Evolutionary conservation across 768 basidiomycete species (phyloP), one percentile per base, ranked within the genome.

Genomic region (Chalciporus pseudorubinellus): DNA sequence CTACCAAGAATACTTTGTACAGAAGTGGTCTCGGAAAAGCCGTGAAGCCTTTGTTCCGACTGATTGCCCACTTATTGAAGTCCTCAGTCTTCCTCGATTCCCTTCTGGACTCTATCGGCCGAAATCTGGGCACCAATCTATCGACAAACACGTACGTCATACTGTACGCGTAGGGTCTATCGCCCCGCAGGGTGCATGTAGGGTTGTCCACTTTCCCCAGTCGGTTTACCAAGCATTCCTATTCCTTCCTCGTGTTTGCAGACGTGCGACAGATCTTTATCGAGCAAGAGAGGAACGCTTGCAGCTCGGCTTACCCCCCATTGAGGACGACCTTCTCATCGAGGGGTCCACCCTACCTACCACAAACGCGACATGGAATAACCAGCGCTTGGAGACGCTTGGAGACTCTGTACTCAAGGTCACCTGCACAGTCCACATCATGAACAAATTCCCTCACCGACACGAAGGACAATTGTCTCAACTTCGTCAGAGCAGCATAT

Each of bases 331-430:
- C 36, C 72, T 81, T 7, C 74, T 92, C 40, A 74, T 84, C 2
- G 85, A 92, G 62, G 89, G 89, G 6, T 76, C 89, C 20, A 92
- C 89, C 1, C 71, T 92, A 11, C 93, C 92, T 1, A 75, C 76
- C 31, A 77, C 85, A 6, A 63, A 62, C 29, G 77, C 81, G 7
- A 77, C 79, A 9, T 91, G 81, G 70, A 89, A 78, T 67, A 95
- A 94, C 56, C 90, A 95, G 60, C 82, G 89, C 1, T 66, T 95
- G 49, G 93, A 95, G 66, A 93, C 91, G 0, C 73, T 95, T 7
- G 93, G 93, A 9, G 93, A 95, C 61, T 81, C 86, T 0, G 89
- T 92, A 1, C 74, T 92, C 39, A 85, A 92, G 60, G 68, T 94
- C 21, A 80, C 83, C 44, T 83, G 83, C 4, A 87, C 86, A 19